Conservation (phyloP, 192 early-diverging fungal species). For the Backusella tarrabulga region DNA sequence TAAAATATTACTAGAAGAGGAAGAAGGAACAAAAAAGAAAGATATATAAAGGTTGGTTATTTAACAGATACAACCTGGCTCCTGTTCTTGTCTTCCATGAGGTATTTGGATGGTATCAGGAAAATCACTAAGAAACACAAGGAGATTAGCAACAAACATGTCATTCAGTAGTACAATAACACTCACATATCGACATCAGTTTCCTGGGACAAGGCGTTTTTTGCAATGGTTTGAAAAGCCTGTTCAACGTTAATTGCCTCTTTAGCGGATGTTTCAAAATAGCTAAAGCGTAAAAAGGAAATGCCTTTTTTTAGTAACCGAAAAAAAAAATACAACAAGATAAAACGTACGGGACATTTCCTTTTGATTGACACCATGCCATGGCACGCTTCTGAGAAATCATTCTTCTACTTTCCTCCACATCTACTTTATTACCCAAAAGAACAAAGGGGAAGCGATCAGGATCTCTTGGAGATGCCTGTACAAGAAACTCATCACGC, state of each 20-base stretch:
- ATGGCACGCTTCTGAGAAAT: conserved; percentile 97
- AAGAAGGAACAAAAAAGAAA: not conserved
- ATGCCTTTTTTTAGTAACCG: conserved; percentile 3
- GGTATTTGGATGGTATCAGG: conserved; percentile 30
- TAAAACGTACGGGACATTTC: conserved; percentile 70
- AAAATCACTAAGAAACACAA: conserved; percentile 15
- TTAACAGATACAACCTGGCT: conserved; percentile 21
- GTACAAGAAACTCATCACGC: conserved; percentile 98
- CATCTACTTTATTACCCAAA: conserved; percentile 97
- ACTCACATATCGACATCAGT: conserved; percentile 79
- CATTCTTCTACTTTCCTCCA: conserved; percentile 89
- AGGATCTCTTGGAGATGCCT: conserved; percentile 89
- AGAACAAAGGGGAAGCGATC: conserved; percentile 99
- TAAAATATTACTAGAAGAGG: not conserved
- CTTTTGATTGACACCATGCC: conserved; percentile 96
- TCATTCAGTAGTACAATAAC: not conserved
- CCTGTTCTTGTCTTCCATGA: conserved; percentile 15
- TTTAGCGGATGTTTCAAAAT: conserved; percentile 99
- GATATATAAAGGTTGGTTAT: not conserved
- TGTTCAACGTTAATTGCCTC: conserved; percentile 97
- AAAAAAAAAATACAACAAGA: not conserved
- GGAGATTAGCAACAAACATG: not conserved
- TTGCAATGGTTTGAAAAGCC: conserved; percentile 95
- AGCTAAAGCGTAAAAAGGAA: conserved; percentile 34
- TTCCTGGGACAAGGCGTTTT: conserved; percentile 92